Conservation (phyloP, 2,329 filamentous ascomycete genomes). For the Alternaria sp. region DNA sequence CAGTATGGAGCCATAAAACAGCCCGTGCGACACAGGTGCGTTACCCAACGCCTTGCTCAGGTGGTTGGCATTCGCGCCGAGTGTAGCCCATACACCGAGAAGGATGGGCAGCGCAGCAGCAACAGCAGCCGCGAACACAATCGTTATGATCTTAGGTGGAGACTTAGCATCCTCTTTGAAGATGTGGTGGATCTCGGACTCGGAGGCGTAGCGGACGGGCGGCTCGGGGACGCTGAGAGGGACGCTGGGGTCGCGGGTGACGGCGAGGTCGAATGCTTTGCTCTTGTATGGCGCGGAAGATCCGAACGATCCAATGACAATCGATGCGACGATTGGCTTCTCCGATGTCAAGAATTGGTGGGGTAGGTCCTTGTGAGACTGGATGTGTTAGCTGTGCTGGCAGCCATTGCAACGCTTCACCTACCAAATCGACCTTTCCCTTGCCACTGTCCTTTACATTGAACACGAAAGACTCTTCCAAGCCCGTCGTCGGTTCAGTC, state of each 20-base stretch:
- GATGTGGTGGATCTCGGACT: constrained; percentile 85
- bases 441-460: constrained; percentile 87
- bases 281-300: constrained; percentile 70
- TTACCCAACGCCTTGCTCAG: constrained; percentile 74
- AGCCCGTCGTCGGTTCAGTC: constrained; percentile 73
- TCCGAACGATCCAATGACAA: constrained; percentile 89
- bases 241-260: constrained; percentile 68
- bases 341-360: constrained; percentile 75
- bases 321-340: constrained; percentile 75
- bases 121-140: constrained; percentile 78
- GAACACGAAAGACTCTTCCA: constrained; percentile 88
- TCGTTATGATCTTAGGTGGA: constrained; percentile 78
- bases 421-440: constrained; percentile 81
- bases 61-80: constrained; percentile 85
- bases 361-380: constrained; percentile 91
- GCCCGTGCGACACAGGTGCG: constrained; percentile 78
- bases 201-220: constrained; percentile 82
- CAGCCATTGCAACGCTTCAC: constrained; percentile 36
- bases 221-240: constrained; percentile 67
- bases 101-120: constrained; percentile 76
- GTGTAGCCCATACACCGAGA: constrained; percentile 73
- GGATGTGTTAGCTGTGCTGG: constrained; percentile 35
- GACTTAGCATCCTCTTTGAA: constrained; percentile 82
- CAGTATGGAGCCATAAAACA: constrained; percentile 87
- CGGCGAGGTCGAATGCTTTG: constrained; percentile 74